Conservation (phyloP, 176 grass and related monocot genomes). For the Dactylis glomerata region DNA sequence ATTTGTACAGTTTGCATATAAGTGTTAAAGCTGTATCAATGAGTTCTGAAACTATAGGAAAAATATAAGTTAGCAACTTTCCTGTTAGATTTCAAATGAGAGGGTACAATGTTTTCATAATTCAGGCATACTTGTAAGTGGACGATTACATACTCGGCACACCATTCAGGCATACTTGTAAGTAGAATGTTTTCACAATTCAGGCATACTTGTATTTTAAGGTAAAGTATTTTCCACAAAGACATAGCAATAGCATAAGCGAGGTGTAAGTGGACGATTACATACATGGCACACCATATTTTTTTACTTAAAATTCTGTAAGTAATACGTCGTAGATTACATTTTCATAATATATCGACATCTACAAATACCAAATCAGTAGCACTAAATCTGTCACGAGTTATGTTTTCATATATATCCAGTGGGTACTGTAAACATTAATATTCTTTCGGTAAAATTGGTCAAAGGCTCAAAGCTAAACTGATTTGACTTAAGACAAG, state of each 20-base stretch:
- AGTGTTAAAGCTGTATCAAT: background rate
- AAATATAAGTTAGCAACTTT: background rate
- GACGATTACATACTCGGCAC: no score
- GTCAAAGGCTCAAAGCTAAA: background rate
- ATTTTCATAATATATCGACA: background rate
- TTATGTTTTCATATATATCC: background rate
- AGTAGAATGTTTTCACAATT: no score
- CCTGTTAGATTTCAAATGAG: background rate
- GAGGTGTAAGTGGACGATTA: background rate
- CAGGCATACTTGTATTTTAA: background rate
- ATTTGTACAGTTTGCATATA: background rate
- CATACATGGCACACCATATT: background rate
- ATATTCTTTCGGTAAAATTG: background rate
- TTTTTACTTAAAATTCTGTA: background rate
- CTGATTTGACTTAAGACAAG: background rate
- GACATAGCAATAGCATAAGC: background rate
- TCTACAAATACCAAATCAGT: background rate
- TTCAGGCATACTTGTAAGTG: no score
- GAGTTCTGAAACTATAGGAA: background rate
- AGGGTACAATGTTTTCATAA: background rate
- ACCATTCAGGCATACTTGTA: no score
- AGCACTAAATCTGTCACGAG: background rate
- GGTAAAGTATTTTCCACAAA: background rate
- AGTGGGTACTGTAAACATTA: background rate
- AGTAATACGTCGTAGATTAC: background rate